Evolutionary conservation across 139 green algal species (phyloP).

Genomic region (Dunaliella sp.): DNA sequence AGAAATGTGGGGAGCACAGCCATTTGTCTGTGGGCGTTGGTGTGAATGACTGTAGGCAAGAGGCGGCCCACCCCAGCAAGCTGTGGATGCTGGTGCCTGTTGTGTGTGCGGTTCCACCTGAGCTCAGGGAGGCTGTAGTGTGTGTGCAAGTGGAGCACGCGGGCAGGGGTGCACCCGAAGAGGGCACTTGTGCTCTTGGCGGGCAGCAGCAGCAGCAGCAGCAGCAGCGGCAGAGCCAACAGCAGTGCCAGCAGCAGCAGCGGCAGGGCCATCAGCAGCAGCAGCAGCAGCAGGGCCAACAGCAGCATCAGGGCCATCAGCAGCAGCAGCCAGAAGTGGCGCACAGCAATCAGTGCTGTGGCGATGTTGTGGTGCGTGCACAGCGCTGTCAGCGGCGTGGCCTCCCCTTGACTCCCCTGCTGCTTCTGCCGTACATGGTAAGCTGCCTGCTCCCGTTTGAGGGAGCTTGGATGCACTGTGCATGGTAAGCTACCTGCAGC

Average conservation of each 20-base stretch:
- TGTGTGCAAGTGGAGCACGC: neutral
- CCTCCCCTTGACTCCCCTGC: conserved; percentile 20
- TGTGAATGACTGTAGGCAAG: too few relatives aligned
- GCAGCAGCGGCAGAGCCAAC: neutral
- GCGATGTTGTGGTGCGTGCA: conserved; percentile 14
- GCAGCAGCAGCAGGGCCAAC: neutral
- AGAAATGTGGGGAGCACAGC: too few relatives aligned
- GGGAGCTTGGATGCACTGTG: too few relatives aligned
- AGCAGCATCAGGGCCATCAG: neutral
- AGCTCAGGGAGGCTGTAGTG: conserved; percentile 21
- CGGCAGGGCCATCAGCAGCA: neutral
- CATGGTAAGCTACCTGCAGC: too few relatives aligned
- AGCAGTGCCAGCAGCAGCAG: neutral
- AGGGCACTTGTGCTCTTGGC: too few relatives aligned
- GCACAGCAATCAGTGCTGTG: neutral
- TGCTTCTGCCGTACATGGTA: conserved; percentile 16
- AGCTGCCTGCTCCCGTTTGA: too few relatives aligned
- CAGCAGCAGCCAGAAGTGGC: neutral
- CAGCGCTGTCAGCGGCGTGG: conserved; percentile 6
- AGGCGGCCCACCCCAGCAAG: neutral
- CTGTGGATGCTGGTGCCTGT: conserved; percentile 18
- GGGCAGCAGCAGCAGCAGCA: neutral
- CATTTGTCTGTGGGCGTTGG: too few relatives aligned
- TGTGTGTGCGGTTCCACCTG: conserved; percentile 17
- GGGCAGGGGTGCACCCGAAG: too few relatives aligned